Base-by-base conservation (phyloP, 1,284 basidiomycete species). In the Coniferiporia weirii region DNA sequence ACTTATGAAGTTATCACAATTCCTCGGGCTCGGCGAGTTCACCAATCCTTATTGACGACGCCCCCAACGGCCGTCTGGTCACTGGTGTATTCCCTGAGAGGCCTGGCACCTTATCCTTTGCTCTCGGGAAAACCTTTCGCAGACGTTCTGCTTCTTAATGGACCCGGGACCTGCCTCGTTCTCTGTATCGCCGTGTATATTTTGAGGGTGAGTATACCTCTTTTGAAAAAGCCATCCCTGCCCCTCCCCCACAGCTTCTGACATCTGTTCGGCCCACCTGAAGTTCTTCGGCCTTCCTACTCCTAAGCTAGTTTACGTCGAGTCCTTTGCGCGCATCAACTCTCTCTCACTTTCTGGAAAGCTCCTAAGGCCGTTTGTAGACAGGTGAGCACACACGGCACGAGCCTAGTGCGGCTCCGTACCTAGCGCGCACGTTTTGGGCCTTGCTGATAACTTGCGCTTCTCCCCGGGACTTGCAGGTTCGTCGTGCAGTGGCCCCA, bases 111-210 rank as follows among this genome's bases (percentile, higher is more conserved):
- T 51, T 59, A 70, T 10, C 83, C 85, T 4, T 60, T 82, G 4
- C 40, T 79, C 32, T 62, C 64, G 36, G 64, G 68, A 12, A 60
- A 67, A 15, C 71, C 76, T 1, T 87, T 85, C 67, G 83, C 86
- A 12, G 93, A 98, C 61, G 76, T 94, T 22, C 75, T 99, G 27
- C 73, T 99, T 55, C 73, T 99, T 47, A 99, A 99, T 71, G 97
- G 97, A 5, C 97, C 97, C 0, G 97, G 95, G 8, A 98, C 96
- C 2, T 96, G 93, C 68, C 85, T 96, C 36, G 78, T 90, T 1
- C 78, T 99, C 15, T 92, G 89, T 55, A 62, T 82, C 5, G 84
- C 91, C 0, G 79, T 85, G 12, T 90, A 88, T 68, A 64, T 93
- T 27, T 86, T 90, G 61, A 82, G 85, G 70, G 96, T 95, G 66